phyloP scores from a whole-genome alignment of 352 stramenopile genomes.

The Phytophthora rubi region DNA sequence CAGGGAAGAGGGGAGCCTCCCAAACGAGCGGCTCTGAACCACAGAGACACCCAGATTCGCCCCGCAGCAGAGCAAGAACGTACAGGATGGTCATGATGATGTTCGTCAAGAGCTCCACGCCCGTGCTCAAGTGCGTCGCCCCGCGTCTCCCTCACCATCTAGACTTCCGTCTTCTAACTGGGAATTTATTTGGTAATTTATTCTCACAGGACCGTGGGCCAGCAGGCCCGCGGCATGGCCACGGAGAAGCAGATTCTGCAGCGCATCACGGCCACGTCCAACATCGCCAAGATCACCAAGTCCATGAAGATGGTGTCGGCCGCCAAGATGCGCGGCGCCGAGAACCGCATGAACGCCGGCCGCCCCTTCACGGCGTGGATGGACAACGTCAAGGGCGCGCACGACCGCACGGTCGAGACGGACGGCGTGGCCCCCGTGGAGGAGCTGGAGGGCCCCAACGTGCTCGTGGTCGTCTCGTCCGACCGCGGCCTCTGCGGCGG shows the following conservation, averaged over 20 bases:
- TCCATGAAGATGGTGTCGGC: slow-evolving; percentile 99
- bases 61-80: slow-evolving; percentile 26
- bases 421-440: slow-evolving; percentile 87
- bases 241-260: slow-evolving; percentile 99
- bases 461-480: slow-evolving; percentile 96
- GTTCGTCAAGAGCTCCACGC: slow-evolving; percentile 53
- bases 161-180: no score
- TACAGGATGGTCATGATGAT: slow-evolving; percentile 57
- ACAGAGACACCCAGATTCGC: slow-evolving; percentile 42
- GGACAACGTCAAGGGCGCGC: slow-evolving; percentile 80
- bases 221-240: slow-evolving; percentile 95
- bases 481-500: slow-evolving; percentile 99
- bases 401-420: slow-evolving; percentile 84
- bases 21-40: slow-evolving; percentile 43
- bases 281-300: slow-evolving; percentile 99
- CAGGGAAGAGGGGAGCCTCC: slow-evolving; percentile 1
- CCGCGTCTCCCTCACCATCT: no score
- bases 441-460: slow-evolving; percentile 85
- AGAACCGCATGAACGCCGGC: slow-evolving; percentile 88
- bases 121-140: slow-evolving; percentile 58
- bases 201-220: slow-evolving; percentile 57
- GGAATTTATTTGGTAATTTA: neutral
- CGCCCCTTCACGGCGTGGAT: slow-evolving; percentile 87
- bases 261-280: slow-evolving; percentile 98
- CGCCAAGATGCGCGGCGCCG: slow-evolving; percentile 98